Evolutionary conservation across 371 early-diverging fungal genomes (phyloP), one percentile per base, ranked within the genome.

Genomic region (Coemansia sp.): DNA sequence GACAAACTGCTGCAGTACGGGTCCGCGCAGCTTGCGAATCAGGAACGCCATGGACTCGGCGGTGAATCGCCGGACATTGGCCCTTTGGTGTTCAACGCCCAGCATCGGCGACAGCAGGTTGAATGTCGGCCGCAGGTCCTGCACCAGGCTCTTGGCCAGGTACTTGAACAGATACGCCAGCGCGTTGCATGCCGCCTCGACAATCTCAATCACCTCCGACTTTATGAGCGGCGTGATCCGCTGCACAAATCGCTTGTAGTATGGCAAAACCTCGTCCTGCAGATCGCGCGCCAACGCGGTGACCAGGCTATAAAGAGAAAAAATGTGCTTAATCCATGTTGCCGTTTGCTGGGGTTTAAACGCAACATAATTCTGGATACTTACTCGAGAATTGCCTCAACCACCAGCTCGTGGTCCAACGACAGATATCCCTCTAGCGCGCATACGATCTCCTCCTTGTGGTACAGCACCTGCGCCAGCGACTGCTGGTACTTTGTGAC

Each of bases 41-140:
- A 97, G 80, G 66, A 88, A 95, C 14, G 94, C 90, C 81, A 95
- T 89, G 2, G 95, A 85, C 75, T 97, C 95, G 38, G 95, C 94
- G 2, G 93, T 86, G 68, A 97, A 98, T 51, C 85, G 83, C 48
- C 94, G 90, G 41, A 95, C 86, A 79, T 89, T 90, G 14, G 84
- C 82, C 60, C 86, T 86, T 63, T 87, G 82, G 57, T 82, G 71
- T 60, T 82, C 78, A 55, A 85, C 82, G 36, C 88, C 86, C 30
- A 97, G 81, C 16, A 90, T 64, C 4, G 92, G 91, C 5, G 84
- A 65, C 11, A 95, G 59, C 30, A 90, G 77, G 26, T 86, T 70
- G 74, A 89, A 95, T 16, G 90, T 90, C 9, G 84, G 77, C 20
- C 83, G 70, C 10, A 96, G 69, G 59, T 94, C 88, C 7, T 72